Percentiles rank a stretch among this genome's conserved stretches.
Evolutionary conservation across 2,329 filamentous ascomycete species (phyloP).

Genomic region (Onygenales sp.): DNA sequence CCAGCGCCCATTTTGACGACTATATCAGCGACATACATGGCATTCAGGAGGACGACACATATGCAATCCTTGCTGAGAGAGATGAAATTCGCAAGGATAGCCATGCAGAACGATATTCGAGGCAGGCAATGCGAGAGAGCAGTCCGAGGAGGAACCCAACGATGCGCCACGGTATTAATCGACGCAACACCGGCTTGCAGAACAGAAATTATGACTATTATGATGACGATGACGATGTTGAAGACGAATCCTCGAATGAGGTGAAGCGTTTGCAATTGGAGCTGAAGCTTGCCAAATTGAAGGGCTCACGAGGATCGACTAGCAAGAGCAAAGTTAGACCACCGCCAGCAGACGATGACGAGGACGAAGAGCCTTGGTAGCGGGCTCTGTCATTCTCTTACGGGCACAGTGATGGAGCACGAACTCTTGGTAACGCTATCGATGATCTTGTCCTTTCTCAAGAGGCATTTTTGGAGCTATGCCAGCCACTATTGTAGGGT

Average conservation of each 20-base stretch:
- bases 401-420: too few species aligned
- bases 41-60: background rate
- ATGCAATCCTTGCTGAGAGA: background rate
- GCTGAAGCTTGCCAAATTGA: slow-evolving; percentile 1
- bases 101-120: background rate
- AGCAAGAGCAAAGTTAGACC: background rate
- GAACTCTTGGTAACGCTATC: too few species aligned
- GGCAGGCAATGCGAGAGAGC: background rate
- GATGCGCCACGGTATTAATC: background rate
- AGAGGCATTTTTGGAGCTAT: too few species aligned
- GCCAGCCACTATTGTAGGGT: too few species aligned
- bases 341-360: background rate
- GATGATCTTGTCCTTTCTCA: too few species aligned
- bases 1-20: slow-evolving; percentile 3
- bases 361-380: background rate
- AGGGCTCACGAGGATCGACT: background rate
- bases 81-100: background rate
- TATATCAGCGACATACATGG: slow-evolving; percentile 2
- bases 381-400: too few species aligned
- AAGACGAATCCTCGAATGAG: background rate
- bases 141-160: background rate
- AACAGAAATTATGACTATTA: background rate
- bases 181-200: background rate
- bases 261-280: background rate
- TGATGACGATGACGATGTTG: background rate